Evolutionary conservation across 2,329 filamentous ascomycete species (phyloP).

Genomic region (Tolypocladium tropicale): DNA sequence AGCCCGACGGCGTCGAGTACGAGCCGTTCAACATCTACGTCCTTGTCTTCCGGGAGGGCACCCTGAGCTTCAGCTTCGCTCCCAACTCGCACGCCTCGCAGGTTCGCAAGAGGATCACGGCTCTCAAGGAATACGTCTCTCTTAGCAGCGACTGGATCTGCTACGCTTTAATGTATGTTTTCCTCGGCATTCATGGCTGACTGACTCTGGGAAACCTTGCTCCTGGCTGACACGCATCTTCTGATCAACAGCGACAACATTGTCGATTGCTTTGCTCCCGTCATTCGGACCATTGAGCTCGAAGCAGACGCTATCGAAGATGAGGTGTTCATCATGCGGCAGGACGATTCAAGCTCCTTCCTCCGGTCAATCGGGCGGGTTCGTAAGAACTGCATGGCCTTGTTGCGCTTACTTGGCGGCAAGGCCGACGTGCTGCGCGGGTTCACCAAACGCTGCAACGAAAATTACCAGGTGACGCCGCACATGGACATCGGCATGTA

Average conservation of each 20-base stretch:
- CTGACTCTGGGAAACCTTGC: not conserved
- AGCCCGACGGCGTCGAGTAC: slow-evolving; percentile 72
- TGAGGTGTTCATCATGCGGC: slow-evolving; percentile 82
- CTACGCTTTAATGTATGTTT: slow-evolving; percentile 83
- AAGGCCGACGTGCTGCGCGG: slow-evolving; percentile 98
- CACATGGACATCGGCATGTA: slow-evolving; percentile 96
- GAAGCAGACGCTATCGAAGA: slow-evolving; percentile 93
- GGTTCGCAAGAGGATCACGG: slow-evolving; percentile 83
- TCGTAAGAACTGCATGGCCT: slow-evolving; percentile 87
- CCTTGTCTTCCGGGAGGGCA: slow-evolving; percentile 90
- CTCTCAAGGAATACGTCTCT: slow-evolving; percentile 88
- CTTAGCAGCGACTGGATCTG: slow-evolving; percentile 98
- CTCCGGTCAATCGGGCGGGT: slow-evolving; percentile 80
- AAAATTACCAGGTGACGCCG: slow-evolving; percentile 90
- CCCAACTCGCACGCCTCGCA: slow-evolving; percentile 80
- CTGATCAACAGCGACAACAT: slow-evolving; percentile 66
- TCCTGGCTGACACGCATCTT: slow-evolving; percentile 11
- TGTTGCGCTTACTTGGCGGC: slow-evolving; percentile 86
- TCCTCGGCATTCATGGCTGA: not conserved
- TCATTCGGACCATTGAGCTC: slow-evolving; percentile 75
- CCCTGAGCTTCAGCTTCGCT: slow-evolving; percentile 87
- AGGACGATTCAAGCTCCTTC: slow-evolving; percentile 81
- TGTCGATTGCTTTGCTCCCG: slow-evolving; percentile 87
- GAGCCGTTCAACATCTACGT: slow-evolving; percentile 96
- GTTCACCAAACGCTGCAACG: slow-evolving; percentile 97